Conservation (phyloP, 345 rosid genomes). For the Boechera stricta region DNA sequence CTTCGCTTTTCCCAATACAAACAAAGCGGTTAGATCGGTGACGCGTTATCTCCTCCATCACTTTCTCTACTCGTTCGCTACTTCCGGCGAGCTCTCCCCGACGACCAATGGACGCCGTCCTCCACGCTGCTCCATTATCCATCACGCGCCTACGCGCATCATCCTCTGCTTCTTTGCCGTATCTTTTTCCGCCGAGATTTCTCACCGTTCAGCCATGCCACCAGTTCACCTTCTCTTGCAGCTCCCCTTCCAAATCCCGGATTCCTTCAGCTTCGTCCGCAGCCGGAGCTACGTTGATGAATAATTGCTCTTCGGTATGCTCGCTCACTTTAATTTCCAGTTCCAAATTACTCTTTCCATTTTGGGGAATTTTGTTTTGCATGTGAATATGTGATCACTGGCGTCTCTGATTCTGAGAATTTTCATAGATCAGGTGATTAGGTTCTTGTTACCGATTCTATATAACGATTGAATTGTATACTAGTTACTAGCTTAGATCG, state of each 20-base stretch:
- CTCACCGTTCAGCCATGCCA: slow-evolving; percentile 42
- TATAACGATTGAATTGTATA: not conserved
- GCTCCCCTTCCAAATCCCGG: slow-evolving; percentile 28
- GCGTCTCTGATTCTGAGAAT: not conserved
- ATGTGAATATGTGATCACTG: slow-evolving; percentile 32
- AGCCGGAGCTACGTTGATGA: slow-evolving; percentile 56
- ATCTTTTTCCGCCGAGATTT: slow-evolving; percentile 46
- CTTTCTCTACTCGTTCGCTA: slow-evolving; percentile 1
- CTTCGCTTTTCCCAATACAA: slow-evolving; percentile 44
- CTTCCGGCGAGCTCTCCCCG: slow-evolving; percentile 38
- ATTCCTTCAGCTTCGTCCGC: slow-evolving; percentile 46
- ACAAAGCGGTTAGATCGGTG: slow-evolving; percentile 29
- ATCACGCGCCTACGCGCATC: slow-evolving; percentile 51
- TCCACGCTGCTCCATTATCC: slow-evolving; percentile 41
- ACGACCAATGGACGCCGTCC: slow-evolving; percentile 55
- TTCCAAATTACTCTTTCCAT: not conserved
- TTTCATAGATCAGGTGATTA: not conserved
- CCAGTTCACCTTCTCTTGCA: slow-evolving; percentile 33
- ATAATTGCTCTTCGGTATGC: slow-evolving; percentile 59
- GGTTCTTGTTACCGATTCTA: not conserved
- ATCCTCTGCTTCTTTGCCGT: slow-evolving; percentile 29
- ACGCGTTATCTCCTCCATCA: slow-evolving; percentile 10
- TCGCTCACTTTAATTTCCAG: slow-evolving; percentile 19
- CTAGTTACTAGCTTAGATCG: slow-evolving; percentile 11
- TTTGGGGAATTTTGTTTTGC: not conserved